Evolutionary conservation across 441 rosid species (phyloP).

Genomic region (Arabidopsis lyrata): DNA sequence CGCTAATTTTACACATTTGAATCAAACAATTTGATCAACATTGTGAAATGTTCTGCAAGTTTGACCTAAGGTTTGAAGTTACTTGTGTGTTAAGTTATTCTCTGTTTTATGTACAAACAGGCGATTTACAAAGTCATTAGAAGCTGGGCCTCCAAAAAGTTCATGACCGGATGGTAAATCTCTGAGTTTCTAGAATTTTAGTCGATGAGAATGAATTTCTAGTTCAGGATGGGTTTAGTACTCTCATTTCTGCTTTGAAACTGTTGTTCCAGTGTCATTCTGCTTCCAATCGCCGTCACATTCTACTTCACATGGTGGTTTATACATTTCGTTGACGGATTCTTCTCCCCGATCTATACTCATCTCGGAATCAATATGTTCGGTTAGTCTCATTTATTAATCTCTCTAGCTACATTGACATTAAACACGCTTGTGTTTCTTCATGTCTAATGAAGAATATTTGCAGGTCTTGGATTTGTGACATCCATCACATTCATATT

Average conservation of each 20-base stretch:
- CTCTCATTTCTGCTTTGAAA: not conserved
- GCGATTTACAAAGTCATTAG: constrained; percentile 73
- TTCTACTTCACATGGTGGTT: constrained; percentile 77
- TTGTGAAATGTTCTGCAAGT: not conserved
- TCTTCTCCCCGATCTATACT: constrained; percentile 73
- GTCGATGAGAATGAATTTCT: not conserved
- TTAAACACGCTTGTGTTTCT: not conserved
- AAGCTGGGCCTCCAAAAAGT: constrained; percentile 89
- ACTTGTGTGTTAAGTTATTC: constrained; percentile 34
- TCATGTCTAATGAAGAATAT: not conserved
- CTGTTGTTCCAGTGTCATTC: constrained; percentile 56
- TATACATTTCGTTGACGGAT: constrained; percentile 66
- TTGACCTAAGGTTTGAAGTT: constrained; percentile 18
- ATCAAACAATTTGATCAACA: not conserved
- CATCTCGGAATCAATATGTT: constrained; percentile 71
- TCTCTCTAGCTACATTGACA: constrained; percentile 3
- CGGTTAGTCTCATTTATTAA: constrained; percentile 50
- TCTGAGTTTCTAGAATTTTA: not conserved
- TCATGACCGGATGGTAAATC: constrained; percentile 80
- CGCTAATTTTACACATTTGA: not conserved
- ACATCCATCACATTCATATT: constrained; percentile 75
- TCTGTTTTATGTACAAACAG: constrained; percentile 43
- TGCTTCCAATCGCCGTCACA: constrained; percentile 72
- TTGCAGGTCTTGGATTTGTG: constrained; percentile 67
- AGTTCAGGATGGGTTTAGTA: not conserved